Evolutionary conservation across 2,329 filamentous ascomycete species (phyloP).

Genomic region (Paraphaeosphaeria minitans): DNA sequence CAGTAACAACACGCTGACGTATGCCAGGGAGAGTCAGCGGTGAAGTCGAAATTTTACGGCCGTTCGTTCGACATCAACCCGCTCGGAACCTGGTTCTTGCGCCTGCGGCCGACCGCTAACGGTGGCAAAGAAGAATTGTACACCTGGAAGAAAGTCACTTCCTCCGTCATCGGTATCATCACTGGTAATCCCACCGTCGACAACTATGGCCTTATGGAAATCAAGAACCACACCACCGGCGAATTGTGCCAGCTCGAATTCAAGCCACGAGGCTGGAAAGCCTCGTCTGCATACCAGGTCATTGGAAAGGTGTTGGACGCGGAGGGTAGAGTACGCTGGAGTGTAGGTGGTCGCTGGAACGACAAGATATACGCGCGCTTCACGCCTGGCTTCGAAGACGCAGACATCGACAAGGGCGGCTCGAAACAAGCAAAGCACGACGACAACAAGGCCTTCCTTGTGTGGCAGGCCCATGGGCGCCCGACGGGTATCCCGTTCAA

Average conservation of each 20-base stretch:
- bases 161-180: slow-evolving; percentile 97
- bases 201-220: slow-evolving; percentile 95
- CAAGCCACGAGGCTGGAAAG: slow-evolving; percentile 95
- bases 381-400: slow-evolving; percentile 86
- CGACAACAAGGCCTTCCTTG: slow-evolving; percentile 78
- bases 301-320: slow-evolving; percentile 82
- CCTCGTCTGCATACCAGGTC: slow-evolving; percentile 86
- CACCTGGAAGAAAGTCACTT: slow-evolving; percentile 99
- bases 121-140: slow-evolving; percentile 77
- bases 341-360: slow-evolving; percentile 94
- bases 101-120: slow-evolving; percentile 74
- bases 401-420: slow-evolving; percentile 58
- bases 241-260: slow-evolving; percentile 91
- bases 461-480: slow-evolving; percentile 87
- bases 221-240: slow-evolving; percentile 96
- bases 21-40: slow-evolving; percentile 81
- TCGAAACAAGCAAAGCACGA: slow-evolving; percentile 55
- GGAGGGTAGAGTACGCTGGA: slow-evolving; percentile 81
- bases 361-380: slow-evolving; percentile 94
- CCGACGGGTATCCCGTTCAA: slow-evolving; percentile 93
- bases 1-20: slow-evolving; percentile 20
- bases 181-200: slow-evolving; percentile 96
- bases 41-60: slow-evolving; percentile 96
- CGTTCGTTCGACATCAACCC: slow-evolving; percentile 98
- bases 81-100: slow-evolving; percentile 95